These are phyloP conservation scores for Phytophthora tubulina DNA, from an alignment of 352 stramenopile species.

Conservation along the genomic window DNA sequence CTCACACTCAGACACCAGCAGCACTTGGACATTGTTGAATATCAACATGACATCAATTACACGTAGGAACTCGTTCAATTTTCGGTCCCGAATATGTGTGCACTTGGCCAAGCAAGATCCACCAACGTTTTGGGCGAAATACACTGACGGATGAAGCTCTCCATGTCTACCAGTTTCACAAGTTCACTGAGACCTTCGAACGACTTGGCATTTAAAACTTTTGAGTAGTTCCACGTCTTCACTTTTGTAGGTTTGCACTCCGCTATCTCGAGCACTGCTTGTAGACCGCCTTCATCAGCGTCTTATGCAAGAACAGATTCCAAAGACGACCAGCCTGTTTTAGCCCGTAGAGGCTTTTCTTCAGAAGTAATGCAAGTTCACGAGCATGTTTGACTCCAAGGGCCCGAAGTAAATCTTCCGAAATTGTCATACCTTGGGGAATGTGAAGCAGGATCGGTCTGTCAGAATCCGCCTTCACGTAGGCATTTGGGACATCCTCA, in stretches of 20 bases:
- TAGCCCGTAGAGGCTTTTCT: constrained; percentile 1
- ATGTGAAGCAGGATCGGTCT: neutral
- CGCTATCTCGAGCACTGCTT: constrained; percentile 7
- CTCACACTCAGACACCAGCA: constrained; percentile 55
- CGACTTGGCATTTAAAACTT: constrained; percentile 25
- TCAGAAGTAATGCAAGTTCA: neutral
- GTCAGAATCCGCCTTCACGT: neutral
- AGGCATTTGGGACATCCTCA: neutral
- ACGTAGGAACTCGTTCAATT: constrained; percentile 53
- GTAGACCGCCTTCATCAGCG: neutral
- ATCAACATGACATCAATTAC: constrained; percentile 51
- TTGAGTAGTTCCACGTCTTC: constrained; percentile 14
- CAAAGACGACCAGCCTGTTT: constrained; percentile 3
- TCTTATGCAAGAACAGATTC: neutral
- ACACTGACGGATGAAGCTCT: constrained; percentile 17
- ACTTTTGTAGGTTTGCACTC: constrained; percentile 30
- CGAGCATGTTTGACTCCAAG: neutral
- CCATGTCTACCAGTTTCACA: constrained; percentile 11
- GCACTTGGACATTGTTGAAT: constrained; percentile 50
- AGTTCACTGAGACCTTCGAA: constrained; percentile 17
- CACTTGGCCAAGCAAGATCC: constrained; percentile 37
- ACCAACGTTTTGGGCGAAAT: constrained; percentile 21
- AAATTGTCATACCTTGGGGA: neutral
- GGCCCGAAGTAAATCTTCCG: neutral
- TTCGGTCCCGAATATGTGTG: constrained; percentile 44